Conservation (phyloP, 2,329 filamentous ascomycete genomes). For the Fusarium sarcochroum region DNA sequence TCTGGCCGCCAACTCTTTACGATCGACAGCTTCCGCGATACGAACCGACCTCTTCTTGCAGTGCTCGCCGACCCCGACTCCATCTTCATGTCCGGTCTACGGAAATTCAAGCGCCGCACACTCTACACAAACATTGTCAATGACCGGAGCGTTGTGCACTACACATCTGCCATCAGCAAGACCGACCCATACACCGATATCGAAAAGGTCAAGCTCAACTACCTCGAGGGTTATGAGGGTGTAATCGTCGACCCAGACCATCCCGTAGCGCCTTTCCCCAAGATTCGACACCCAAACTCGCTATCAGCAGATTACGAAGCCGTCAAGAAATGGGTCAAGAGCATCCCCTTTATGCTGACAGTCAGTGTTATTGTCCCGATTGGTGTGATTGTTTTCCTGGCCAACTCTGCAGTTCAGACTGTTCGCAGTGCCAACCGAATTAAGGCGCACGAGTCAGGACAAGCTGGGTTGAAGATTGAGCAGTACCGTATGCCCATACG, state of each 20-base stretch:
- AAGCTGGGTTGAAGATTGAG: slow-evolving; percentile 75
- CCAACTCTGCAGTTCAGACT: slow-evolving; percentile 84
- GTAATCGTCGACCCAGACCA: slow-evolving; percentile 79
- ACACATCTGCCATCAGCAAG: slow-evolving; percentile 83
- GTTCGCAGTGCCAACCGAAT: slow-evolving; percentile 82
- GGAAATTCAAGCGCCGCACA: slow-evolving; percentile 80
- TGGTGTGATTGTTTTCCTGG: slow-evolving; percentile 77
- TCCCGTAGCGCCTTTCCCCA: slow-evolving; percentile 68
- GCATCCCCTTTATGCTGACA: slow-evolving; percentile 74
- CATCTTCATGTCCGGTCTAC: slow-evolving; percentile 86
- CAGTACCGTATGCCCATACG: slow-evolving; percentile 83
- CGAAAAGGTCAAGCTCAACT: slow-evolving; percentile 78
- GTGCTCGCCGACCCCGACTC: slow-evolving; percentile 86
- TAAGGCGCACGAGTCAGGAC: slow-evolving; percentile 78
- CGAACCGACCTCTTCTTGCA: slow-evolving; percentile 82
- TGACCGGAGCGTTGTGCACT: slow-evolving; percentile 85
- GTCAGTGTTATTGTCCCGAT: slow-evolving; percentile 81
- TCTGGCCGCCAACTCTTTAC: slow-evolving; percentile 91
- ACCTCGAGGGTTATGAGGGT: slow-evolving; percentile 78
- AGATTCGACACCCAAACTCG: slow-evolving; percentile 46
- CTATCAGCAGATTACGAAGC: slow-evolving; percentile 53
- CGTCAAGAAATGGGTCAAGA: slow-evolving; percentile 58
- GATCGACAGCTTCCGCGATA: slow-evolving; percentile 87
- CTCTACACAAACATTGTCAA: slow-evolving; percentile 91
- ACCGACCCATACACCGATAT: slow-evolving; percentile 82